Evolutionary conservation across 192 early-diverging fungal genomes (phyloP).

Genomic region (Pilobolus umbonatus): DNA sequence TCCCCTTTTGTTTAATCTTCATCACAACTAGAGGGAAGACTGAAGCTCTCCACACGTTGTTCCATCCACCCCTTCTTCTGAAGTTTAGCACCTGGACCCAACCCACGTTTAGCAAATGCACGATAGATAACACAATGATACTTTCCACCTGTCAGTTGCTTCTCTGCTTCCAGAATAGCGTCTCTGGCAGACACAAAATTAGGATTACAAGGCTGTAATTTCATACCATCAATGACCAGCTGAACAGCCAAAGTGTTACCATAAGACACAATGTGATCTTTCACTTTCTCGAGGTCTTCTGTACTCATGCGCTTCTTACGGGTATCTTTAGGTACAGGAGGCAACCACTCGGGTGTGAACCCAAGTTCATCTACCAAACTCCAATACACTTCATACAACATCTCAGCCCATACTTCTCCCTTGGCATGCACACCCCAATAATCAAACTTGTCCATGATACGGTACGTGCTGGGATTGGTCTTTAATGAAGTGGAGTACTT

Average conservation of each 20-base stretch:
- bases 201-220: constrained; percentile 74
- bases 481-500: constrained; percentile 72
- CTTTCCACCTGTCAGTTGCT: constrained; percentile 56
- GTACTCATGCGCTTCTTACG: background rate
- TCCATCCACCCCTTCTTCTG: constrained; percentile 33
- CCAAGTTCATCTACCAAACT: constrained; percentile 57
- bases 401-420: constrained; percentile 89
- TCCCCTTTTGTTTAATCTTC: background rate
- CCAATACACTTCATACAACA: constrained; percentile 85
- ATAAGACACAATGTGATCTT: constrained; percentile 36
- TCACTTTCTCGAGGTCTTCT: constrained; percentile 28
- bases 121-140: constrained; percentile 69
- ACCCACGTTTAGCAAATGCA: constrained; percentile 86
- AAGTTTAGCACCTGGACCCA: constrained; percentile 69
- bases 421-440: constrained; percentile 94
- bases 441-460: constrained; percentile 65
- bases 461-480: constrained; percentile 81
- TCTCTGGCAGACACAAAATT: constrained; percentile 69
- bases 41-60: constrained; percentile 25
- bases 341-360: constrained; percentile 55
- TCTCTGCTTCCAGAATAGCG: constrained; percentile 66
- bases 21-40: constrained; percentile 19
- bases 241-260: constrained; percentile 70
- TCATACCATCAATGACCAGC: constrained; percentile 70
- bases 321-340: constrained; percentile 22